Evolutionary conservation across 2,329 filamentous ascomycete species (phyloP).

Genomic region (Aspergillus fructus): DNA sequence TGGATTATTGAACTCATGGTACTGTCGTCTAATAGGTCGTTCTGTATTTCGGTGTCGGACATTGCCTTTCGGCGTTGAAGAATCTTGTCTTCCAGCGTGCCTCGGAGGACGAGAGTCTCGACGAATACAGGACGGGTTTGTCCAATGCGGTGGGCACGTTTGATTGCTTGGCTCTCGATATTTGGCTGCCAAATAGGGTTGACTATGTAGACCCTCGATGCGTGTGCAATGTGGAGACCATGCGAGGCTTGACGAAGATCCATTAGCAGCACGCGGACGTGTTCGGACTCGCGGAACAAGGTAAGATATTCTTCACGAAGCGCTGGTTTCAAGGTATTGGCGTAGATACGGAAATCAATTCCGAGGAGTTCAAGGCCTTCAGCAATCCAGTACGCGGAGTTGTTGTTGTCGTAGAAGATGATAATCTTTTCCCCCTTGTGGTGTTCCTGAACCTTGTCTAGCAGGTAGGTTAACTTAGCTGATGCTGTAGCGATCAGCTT

Average conservation of each 20-base stretch:
- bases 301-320: slow-evolving; percentile 73
- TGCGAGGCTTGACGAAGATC: slow-evolving; percentile 87
- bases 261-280: slow-evolving; percentile 80
- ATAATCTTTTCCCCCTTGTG: slow-evolving; percentile 79
- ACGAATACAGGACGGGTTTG: slow-evolving; percentile 77
- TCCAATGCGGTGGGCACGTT: slow-evolving; percentile 83
- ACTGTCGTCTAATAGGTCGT: slow-evolving; percentile 57
- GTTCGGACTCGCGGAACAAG: slow-evolving; percentile 69
- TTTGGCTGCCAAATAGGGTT: slow-evolving; percentile 82
- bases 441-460: slow-evolving; percentile 69
- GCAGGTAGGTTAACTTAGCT: slow-evolving; percentile 80
- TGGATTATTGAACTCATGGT: slow-evolving; percentile 61
- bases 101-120: slow-evolving; percentile 77
- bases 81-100: slow-evolving; percentile 83
- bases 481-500: slow-evolving; percentile 77
- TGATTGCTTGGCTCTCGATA: slow-evolving; percentile 87
- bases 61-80: slow-evolving; percentile 71
- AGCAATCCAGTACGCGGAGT: slow-evolving; percentile 81
- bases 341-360: slow-evolving; percentile 60
- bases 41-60: slow-evolving; percentile 61
- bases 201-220: slow-evolving; percentile 84
- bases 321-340: slow-evolving; percentile 55
- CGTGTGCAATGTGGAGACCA: slow-evolving; percentile 79
- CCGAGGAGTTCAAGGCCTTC: slow-evolving; percentile 73
- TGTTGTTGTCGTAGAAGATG: slow-evolving; percentile 88